Percentiles rank a stretch among this genome's conserved stretches.
phyloP scores from a whole-genome alignment of 371 early-diverging fungal species.

The Umbelopsis sp. region DNA sequence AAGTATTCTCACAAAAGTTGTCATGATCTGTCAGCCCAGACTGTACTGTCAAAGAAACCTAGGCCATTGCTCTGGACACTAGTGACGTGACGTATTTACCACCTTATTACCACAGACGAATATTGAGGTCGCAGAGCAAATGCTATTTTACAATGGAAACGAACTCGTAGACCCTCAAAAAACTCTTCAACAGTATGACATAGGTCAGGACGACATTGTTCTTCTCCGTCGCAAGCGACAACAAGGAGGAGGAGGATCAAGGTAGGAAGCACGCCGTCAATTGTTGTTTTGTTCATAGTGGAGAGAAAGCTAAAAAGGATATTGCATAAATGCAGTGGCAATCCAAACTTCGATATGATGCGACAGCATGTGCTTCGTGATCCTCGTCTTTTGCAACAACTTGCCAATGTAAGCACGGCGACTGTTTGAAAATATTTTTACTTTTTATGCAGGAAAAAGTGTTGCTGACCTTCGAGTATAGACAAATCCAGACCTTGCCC shows the following conservation, averaged over 20 bases:
- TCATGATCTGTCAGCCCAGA: neutral
- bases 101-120: constrained; percentile 43
- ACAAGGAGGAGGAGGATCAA: constrained; percentile 14
- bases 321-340: constrained; percentile 18
- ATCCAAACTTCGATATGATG: constrained; percentile 67
- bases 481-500: constrained; percentile 75
- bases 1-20: constrained; percentile 24
- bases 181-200: constrained; percentile 66
- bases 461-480: constrained; percentile 25
- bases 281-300: neutral
- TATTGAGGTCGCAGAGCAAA: constrained; percentile 56
- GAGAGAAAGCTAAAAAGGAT: neutral
- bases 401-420: constrained; percentile 52
- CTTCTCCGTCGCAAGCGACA: constrained; percentile 52
- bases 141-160: constrained; percentile 57
- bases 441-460: neutral
- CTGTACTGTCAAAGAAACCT: neutral
- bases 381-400: constrained; percentile 65
- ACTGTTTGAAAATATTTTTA: neutral
- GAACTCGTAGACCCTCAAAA: constrained; percentile 62
- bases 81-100: neutral
- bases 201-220: constrained; percentile 78
- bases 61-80: neutral
- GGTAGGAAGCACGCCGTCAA: neutral
- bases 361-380: constrained; percentile 77